Base-by-base conservation (phyloP, 441 rosid genomes). In the Mallotus japonicus region DNA sequence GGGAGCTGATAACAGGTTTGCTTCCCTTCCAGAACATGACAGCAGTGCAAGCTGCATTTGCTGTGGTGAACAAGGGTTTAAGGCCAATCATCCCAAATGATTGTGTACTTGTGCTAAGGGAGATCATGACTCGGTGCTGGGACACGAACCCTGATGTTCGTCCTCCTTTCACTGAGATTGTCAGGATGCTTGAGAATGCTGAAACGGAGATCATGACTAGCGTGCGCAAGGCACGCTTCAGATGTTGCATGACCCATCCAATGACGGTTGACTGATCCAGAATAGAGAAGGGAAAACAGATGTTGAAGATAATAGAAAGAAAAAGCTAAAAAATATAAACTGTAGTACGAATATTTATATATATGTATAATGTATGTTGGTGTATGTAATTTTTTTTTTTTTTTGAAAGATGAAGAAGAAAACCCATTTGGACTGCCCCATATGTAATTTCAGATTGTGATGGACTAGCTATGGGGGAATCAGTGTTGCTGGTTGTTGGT, bases 1-100 rank as follows among this genome's bases (percentile, higher is more conserved):
- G 28, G 99, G 99, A 94, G 83, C 87, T 94, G 62, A 89, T 94
- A 64, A 94, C 99, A 3, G 97, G 99, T 22, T 59, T 83, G 75
- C 89, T 94, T 76, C 28, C 97, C 5, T 92, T 94, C 82, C 95
- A 89, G 82, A 94, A 94, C 89, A 92, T 94, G 97, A 88, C 97
- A 0, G 97, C 99, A 4, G 99, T 94, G 72, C 99, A 90, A 86
- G 99, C 97, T n/a, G 97, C 97, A n/a, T 94, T 92, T 85, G 99
- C 99, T 24, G 97, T 94, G 67, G 99, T 92, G 65, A 94, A 92
- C 87, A 86, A 89, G 74, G 92, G 97, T 1, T 97, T 89, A 40
- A 84, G 97, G 75, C 99, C 97, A 22, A 86, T 86, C n/a, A 88
- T 94, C 51, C 97, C 99, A 32, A 65, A 79, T 24, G 99, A 94